Evolutionary conservation across 495 filamentous ascomycete species (phyloP).

Genomic region (Penicillium goetzii): DNA sequence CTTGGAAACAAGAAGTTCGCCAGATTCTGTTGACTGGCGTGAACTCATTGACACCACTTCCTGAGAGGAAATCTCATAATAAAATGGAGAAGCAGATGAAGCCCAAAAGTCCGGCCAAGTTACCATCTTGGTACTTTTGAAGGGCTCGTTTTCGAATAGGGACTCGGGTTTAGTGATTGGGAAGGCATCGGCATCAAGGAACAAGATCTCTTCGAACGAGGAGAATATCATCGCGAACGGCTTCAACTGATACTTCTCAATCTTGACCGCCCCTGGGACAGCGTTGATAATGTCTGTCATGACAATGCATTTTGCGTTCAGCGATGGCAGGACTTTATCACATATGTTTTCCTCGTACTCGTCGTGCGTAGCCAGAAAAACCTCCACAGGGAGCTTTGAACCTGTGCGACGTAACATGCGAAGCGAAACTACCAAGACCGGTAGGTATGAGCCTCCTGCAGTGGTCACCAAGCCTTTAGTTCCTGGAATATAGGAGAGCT

Average conservation of each 20-base stretch:
- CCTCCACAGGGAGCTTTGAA: constrained; percentile 56
- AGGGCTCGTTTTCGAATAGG: constrained; percentile 51
- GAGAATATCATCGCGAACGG: constrained; percentile 57
- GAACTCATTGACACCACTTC: constrained; percentile 28
- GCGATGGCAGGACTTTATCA: constrained; percentile 46
- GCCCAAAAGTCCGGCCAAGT: constrained; percentile 63
- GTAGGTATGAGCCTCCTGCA: constrained; percentile 43
- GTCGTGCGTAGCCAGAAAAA: constrained; percentile 50
- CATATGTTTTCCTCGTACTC: constrained; percentile 56
- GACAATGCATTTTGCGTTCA: constrained; percentile 54
- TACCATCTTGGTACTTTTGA: constrained; percentile 48
- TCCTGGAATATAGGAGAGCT: constrained; percentile 39
- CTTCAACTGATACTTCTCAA: constrained; percentile 57
- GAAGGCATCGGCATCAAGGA: constrained; percentile 58
- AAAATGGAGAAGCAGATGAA: constrained; percentile 48
- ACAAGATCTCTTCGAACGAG: constrained; percentile 58
- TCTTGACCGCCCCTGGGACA: constrained; percentile 27
- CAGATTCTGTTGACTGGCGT: constrained; percentile 53
- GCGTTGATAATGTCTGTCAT: constrained; percentile 37
- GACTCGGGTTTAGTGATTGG: constrained; percentile 50
- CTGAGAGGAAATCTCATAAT: constrained; percentile 53
- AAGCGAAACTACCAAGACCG: constrained; percentile 50
- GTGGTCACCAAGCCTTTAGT: constrained; percentile 52
- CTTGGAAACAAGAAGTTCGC: constrained; percentile 56
- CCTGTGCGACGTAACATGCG: constrained; percentile 57